Evolutionary conservation across 805 yeast genomes (phyloP).

Genomic region (Pichia eremophila): DNA sequence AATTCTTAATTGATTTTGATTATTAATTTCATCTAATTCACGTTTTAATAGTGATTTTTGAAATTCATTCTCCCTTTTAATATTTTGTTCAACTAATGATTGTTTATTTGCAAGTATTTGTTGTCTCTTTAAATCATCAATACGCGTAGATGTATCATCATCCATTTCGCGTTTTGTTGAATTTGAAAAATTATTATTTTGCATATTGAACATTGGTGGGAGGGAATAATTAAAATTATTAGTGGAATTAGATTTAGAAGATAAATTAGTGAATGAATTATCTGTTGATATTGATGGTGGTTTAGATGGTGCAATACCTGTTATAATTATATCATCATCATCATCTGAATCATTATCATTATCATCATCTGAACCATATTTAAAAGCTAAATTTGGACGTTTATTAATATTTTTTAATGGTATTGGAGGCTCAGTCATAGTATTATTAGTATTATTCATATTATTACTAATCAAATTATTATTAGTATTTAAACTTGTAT

Average conservation of each 20-base stretch:
- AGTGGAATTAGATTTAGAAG: no score
- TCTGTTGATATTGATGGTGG: background rate
- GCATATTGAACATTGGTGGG: no score
- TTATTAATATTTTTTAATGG: no score
- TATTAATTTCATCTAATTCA: background rate
- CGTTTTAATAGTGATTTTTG: background rate
- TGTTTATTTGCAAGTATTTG: constrained; percentile 6
- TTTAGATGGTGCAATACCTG: background rate
- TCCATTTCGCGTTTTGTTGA: no score
- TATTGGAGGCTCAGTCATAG: no score
- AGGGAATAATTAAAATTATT: no score
- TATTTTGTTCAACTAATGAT: background rate
- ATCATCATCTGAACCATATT: background rate
- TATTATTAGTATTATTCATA: no score
- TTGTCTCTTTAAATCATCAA: constrained; percentile 1
- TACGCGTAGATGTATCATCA: background rate
- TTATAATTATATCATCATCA: constrained; percentile 1
- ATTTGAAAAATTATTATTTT: no score
- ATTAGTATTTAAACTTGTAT: no score
- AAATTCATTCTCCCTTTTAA: background rate
- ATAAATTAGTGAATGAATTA: background rate
- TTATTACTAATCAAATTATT: no score
- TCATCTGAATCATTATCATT: constrained; percentile 2
- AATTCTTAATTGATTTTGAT: background rate
- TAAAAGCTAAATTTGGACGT: background rate